These are phyloP conservation scores for Pseudogymnoascus sp. DNA, from an alignment of 2,329 filamentous ascomycete genomes.

Conservation along the genomic window DNA sequence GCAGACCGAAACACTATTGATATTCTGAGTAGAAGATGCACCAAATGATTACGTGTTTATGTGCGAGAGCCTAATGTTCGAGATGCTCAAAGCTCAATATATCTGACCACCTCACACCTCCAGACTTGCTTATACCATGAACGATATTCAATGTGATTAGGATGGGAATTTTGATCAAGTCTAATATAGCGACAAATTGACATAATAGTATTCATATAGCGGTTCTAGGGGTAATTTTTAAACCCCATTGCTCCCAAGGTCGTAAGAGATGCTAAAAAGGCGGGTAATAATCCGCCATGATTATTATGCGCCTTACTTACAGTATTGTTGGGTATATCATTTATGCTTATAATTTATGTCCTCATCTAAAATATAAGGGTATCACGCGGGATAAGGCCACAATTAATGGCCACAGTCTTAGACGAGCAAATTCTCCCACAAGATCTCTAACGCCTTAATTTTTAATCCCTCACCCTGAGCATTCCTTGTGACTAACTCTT, in stretches of 20 bases:
- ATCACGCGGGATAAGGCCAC: no score
- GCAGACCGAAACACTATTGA: constrained; percentile 71
- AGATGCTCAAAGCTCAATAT: constrained; percentile 59
- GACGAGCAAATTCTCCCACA: no score
- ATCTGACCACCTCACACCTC: constrained; percentile 58
- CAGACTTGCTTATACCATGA: constrained; percentile 51
- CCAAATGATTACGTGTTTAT: constrained; percentile 34
- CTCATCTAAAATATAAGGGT: not conserved
- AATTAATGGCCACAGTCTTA: not conserved
- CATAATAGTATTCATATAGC: constrained; percentile 75
- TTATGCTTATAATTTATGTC: not conserved
- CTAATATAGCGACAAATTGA: constrained; percentile 76
- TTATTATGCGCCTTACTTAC: constrained; percentile 10
- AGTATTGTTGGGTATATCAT: constrained; percentile 7
- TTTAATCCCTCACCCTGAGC: not conserved
- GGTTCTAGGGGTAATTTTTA: constrained; percentile 90
- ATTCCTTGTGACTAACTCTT: not conserved
- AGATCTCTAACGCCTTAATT: no score
- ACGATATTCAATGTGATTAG: constrained; percentile 72
- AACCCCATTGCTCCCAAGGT: constrained; percentile 29
- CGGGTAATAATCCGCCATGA: constrained; percentile 8
- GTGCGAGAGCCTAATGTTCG: constrained; percentile 60
- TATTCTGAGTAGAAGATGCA: constrained; percentile 70
- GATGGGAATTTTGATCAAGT: constrained; percentile 67
- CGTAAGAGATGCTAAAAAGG: constrained; percentile 11